Evolutionary conservation across 306 rosid species (phyloP), one percentile per base, ranked within the genome.

Genomic region (Castanea mollissima): DNA sequence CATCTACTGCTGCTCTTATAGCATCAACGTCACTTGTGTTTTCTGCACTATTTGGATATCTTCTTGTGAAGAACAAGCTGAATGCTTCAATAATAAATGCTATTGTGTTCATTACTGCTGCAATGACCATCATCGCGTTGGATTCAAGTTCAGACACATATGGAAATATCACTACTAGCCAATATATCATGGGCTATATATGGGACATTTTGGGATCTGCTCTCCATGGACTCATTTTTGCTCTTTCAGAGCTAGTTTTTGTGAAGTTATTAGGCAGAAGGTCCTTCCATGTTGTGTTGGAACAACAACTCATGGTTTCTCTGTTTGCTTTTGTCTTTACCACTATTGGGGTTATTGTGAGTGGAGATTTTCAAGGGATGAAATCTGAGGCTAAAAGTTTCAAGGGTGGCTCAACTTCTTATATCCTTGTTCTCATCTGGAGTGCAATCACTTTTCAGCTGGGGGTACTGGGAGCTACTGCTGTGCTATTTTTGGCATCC

Each of bases 141-240:
- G 99, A 94, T 77, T 92, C 99, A 21, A 75, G 83, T 80, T 94
- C 97, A 74, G 99, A 94, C 81, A 83, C 86, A 83, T 91, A 89
- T 73, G 87, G 60, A 21, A 74, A 76, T 52, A 74, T 92, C 72
- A 90, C 67, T 59, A 80, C 85, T 55, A 76, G 23, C 0, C 88
- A 94, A 83, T 94, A 94, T 88, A 87, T 90, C 27, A 77, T 84
- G 84, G 99, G 99, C 72, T 92, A 82, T 27, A 13, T 94, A 12
- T 91, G 94, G 99, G 99, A 94, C 83, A 89, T 94, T 55, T 62
- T 94, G 38, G 99, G 90, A 58, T 94, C 99, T 23, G 97, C 97
- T 73, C 97, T 94, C 71, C 99, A 92, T 16, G 99, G 99, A 11
- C 97, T 94, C 59, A 91, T 94, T 59, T 94, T 94, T 4, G 97